Evolutionary conservation across 495 filamentous ascomycete species (phyloP).

Genomic region (Massariosphaeria phaeospora): DNA sequence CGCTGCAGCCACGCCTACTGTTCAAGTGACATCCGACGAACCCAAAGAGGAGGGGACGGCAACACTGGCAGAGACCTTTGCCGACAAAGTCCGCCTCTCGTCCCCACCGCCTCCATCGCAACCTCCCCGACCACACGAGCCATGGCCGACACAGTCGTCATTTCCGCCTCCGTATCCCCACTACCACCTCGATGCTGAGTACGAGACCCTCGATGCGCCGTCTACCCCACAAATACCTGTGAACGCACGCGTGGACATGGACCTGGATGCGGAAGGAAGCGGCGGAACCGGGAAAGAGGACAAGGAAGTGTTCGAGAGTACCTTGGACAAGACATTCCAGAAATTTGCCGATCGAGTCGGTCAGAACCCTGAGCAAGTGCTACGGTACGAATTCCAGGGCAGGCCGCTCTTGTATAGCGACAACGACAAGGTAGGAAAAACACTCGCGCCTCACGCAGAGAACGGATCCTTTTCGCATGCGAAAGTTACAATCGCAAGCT

Average conservation of each 20-base stretch:
- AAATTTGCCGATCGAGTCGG: conserved; percentile 79
- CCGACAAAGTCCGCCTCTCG: conserved; percentile 56
- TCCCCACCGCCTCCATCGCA: conserved; percentile 35
- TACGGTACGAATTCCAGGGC: conserved; percentile 87
- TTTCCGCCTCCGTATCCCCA: conserved; percentile 68
- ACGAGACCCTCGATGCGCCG: conserved; percentile 68
- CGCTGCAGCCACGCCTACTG: conserved; percentile 38
- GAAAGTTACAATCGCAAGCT: conserved; percentile 37
- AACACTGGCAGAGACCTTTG: conserved; percentile 66
- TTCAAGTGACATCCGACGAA: conserved; percentile 32
- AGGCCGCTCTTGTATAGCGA: conserved; percentile 75
- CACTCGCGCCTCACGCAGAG: conserved; percentile 44
- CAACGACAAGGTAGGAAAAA: conserved; percentile 64
- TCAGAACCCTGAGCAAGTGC: conserved; percentile 90
- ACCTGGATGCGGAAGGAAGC: conserved; percentile 48
- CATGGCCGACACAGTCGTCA: conserved; percentile 65
- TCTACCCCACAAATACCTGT: conserved; percentile 41
- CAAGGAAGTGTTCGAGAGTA: conserved; percentile 77
- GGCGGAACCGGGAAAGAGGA: conserved; percentile 58
- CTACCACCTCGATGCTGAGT: conserved; percentile 86
- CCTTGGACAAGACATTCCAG: conserved; percentile 83
- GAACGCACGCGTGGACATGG: conserved; percentile 47
- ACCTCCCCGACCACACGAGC: conserved; percentile 44
- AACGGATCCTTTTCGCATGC: conserved; percentile 24
- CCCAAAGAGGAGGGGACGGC: conserved; percentile 30